Base-by-base conservation (phyloP, 148 eudicot genomes). In the Amaranthus hypochondriacus region DNA sequence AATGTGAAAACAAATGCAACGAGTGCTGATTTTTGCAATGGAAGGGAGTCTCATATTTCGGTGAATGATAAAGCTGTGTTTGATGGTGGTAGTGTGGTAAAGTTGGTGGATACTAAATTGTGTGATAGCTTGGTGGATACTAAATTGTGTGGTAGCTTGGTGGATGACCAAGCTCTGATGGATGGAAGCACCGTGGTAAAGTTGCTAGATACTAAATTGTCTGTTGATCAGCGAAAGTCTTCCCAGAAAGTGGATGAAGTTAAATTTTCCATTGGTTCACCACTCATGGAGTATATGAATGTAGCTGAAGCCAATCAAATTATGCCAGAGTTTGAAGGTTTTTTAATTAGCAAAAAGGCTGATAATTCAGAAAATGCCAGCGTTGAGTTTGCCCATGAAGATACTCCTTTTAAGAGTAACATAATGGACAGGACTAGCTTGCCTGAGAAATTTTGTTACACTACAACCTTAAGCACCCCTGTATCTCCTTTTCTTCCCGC, bases 271-370 rank as follows among this genome's bases (percentile, higher is more conserved):
- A 74, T 77, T 71, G 83, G 48, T 56, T 87, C 88, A 62, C 84
- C 85, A 56, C 66, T 75, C 47, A 77, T 79, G 73, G 79, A 81
- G 73, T 74, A 74, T 71, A 73, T 77, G 83, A 73, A 75, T 74
- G 59, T 80, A 11, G 69, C 60, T 77, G 82, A 76, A 73, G 75
- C 81, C 44, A 89, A 87, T 82, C 83, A 86, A 73, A 75, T 73
- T 71, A 77, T 69, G 78, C 91, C 97, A 2, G 96, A 86, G 63
- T 83, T 86, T 55, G 94, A 90, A 79, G 82, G 87, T 13, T 89
- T 89, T 77, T 52, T 82, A 50, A 69, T 90, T 51, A 82, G 77
- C 68, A 71, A 75, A 7, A 77, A 78, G 47, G 56, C 80, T 51
- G 87, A 79, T 59, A 77, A 64, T 55, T 79, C 60, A 69, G 78